Conservation (phyloP, 2,329 filamentous ascomycete genomes). For the Hypoxylon sp. region DNA sequence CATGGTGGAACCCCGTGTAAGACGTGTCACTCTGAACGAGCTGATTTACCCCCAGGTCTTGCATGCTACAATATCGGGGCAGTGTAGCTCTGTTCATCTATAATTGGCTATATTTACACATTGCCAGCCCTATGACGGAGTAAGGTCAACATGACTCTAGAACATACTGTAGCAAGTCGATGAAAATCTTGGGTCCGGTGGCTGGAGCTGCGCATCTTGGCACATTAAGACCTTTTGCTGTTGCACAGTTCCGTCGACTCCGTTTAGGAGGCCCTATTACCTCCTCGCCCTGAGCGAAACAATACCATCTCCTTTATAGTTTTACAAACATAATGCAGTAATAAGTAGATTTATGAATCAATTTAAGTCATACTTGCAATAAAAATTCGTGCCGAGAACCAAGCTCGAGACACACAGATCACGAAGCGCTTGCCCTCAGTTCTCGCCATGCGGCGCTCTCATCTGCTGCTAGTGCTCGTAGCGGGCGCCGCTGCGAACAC, state of each 20-base stretch:
- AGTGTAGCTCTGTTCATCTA: slow-evolving; percentile 31
- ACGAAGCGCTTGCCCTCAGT: slow-evolving; percentile 4
- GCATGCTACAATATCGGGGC: slow-evolving; percentile 34
- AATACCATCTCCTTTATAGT: slow-evolving; percentile 18
- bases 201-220: slow-evolving; percentile 40
- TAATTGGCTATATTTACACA: slow-evolving; percentile 34
- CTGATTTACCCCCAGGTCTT: slow-evolving; percentile 13
- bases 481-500: slow-evolving; percentile 25
- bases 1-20: slow-evolving; percentile 35
- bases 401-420: slow-evolving; percentile 14
- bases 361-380: slow-evolving; percentile 13
- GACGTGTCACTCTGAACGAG: slow-evolving; percentile 37
- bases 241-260: slow-evolving; percentile 28
- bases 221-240: slow-evolving; percentile 22
- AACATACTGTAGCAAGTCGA: slow-evolving; percentile 16
- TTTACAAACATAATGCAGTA: slow-evolving; percentile 10
- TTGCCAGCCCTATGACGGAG: slow-evolving; percentile 27
- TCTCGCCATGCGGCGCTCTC: slow-evolving; percentile 33
- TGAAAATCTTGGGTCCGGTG: slow-evolving; percentile 29
- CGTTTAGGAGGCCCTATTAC: slow-evolving; percentile 17
- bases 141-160: slow-evolving; percentile 12
- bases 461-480: slow-evolving; percentile 32
- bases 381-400: slow-evolving; percentile 11
- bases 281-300: slow-evolving; percentile 4
- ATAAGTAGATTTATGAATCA: slow-evolving; percentile 22